Evolutionary conservation across 805 yeast genomes (phyloP).

Genomic region (Pichia membranifaciens): DNA sequence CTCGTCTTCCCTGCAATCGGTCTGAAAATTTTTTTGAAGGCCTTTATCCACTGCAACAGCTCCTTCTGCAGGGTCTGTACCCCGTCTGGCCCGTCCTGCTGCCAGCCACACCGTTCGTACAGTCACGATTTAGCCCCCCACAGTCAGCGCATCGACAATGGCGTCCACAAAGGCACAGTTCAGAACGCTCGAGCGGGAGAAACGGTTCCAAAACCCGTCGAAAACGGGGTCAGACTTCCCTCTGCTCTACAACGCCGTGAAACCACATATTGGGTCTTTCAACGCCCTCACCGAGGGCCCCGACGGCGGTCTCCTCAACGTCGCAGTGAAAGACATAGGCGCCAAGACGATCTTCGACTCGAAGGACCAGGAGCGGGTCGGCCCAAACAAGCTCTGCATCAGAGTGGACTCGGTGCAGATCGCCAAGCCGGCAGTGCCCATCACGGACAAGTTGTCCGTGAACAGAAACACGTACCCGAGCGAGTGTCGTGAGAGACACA

Average conservation of each 20-base stretch:
- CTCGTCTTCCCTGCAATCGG: no score
- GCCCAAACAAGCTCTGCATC: slow-evolving; percentile 70
- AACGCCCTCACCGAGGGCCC: slow-evolving; percentile 70
- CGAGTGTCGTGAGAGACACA: slow-evolving; percentile 86
- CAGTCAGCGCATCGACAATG: no score
- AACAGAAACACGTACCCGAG: slow-evolving; percentile 78
- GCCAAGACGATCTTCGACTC: slow-evolving; percentile 80
- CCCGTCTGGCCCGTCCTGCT: no score
- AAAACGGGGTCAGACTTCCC: slow-evolving; percentile 80
- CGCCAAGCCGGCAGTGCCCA: slow-evolving; percentile 73
- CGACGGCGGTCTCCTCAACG: slow-evolving; percentile 70
- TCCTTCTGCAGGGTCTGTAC: no score
- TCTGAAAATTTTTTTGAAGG: slow-evolving; percentile 2
- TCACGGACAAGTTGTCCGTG: slow-evolving; percentile 64
- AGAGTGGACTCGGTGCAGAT: slow-evolving; percentile 88
- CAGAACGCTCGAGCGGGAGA: slow-evolving; percentile 82
- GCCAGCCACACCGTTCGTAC: no score
- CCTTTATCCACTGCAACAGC: no score
- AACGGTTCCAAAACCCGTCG: slow-evolving; percentile 83
- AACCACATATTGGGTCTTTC: slow-evolving; percentile 94
- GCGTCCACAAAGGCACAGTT: slow-evolving; percentile 44
- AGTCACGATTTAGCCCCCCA: no score
- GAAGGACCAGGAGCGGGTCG: slow-evolving; percentile 57
- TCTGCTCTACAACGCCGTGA: slow-evolving; percentile 78
- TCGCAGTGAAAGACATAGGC: slow-evolving; percentile 87